Evolutionary conservation across 2,329 filamentous ascomycete genomes (phyloP).

Genomic region (Allantophomopsis lycopodina): DNA sequence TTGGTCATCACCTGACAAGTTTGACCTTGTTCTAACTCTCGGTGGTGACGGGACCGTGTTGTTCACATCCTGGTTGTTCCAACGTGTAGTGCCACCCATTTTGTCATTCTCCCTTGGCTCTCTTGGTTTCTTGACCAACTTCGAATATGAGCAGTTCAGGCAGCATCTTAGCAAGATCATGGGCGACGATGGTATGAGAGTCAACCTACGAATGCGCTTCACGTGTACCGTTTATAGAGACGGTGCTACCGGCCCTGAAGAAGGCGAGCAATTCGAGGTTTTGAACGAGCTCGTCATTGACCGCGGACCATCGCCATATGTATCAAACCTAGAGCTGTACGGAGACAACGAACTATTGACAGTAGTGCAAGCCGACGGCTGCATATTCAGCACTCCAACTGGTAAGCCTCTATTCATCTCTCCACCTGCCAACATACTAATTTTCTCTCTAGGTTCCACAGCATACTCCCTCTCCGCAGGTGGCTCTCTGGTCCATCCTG

Average conservation of each 20-base stretch:
- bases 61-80: constrained; percentile 86
- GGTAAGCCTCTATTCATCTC: constrained; percentile 27
- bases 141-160: constrained; percentile 80
- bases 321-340: constrained; percentile 92
- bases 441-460: constrained; percentile 45
- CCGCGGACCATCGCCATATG: constrained; percentile 88
- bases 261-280: constrained; percentile 94
- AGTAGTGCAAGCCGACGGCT: constrained; percentile 90
- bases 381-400: constrained; percentile 94
- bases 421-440: constrained; percentile 2
- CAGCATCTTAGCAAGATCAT: constrained; percentile 78
- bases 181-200: constrained; percentile 90
- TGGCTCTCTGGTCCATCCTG: constrained; percentile 88
- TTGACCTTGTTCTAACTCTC: constrained; percentile 83
- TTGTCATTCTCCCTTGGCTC: constrained; percentile 75
- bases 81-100: constrained; percentile 74
- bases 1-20: constrained; percentile 86
- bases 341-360: constrained; percentile 92
- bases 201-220: constrained; percentile 96
- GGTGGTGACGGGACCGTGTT: constrained; percentile 80
- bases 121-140: constrained; percentile 78
- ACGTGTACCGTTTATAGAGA: constrained; percentile 92
- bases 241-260: constrained; percentile 49
- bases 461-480: constrained; percentile 94
- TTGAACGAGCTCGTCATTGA: constrained; percentile 98